These are phyloP conservation scores for Dioszegia hungarica DNA, from an alignment of 768 basidiomycete genomes.

Conservation along the genomic window DNA sequence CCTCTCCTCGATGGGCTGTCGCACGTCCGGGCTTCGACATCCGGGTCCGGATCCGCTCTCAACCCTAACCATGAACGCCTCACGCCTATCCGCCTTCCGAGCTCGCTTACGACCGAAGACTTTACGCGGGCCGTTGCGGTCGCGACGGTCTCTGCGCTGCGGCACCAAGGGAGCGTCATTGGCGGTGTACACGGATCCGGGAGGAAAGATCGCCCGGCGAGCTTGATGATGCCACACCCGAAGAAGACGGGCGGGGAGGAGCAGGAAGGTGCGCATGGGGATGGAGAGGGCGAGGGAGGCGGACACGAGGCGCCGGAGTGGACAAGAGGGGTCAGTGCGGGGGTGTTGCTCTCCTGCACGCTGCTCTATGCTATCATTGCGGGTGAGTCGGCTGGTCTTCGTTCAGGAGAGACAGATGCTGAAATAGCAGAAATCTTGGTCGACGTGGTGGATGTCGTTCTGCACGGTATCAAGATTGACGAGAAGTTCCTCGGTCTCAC, in stretches of 20 bases:
- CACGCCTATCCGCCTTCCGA: slow-evolving; percentile 54
- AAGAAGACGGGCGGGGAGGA: slow-evolving; percentile 51
- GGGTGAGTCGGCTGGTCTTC: slow-evolving; percentile 57
- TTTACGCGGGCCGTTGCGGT: slow-evolving; percentile 91
- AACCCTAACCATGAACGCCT: slow-evolving; percentile 17
- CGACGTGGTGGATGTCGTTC: slow-evolving; percentile 88
- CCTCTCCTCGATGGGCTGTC: slow-evolving; percentile 31
- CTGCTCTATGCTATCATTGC: slow-evolving; percentile 91
- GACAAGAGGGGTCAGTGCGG: slow-evolving; percentile 84
- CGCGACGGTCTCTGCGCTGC: slow-evolving; percentile 82
- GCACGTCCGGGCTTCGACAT: slow-evolving; percentile 8
- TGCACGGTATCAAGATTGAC: slow-evolving; percentile 84
- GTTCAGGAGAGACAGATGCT: background rate
- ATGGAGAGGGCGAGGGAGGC: slow-evolving; percentile 54
- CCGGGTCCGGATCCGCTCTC: slow-evolving; percentile 24
- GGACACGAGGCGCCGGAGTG: slow-evolving; percentile 96
- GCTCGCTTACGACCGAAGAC: slow-evolving; percentile 72
- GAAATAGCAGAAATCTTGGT: slow-evolving; percentile 73
- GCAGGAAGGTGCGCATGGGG: slow-evolving; percentile 12
- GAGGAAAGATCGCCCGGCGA: slow-evolving; percentile 8
- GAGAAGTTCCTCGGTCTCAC: slow-evolving; percentile 98
- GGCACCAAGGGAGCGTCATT: slow-evolving; percentile 56
- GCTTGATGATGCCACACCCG: slow-evolving; percentile 1
- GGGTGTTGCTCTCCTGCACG: slow-evolving; percentile 82
- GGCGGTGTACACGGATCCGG: slow-evolving; percentile 42